Evolutionary conservation across 1,284 basidiomycete genomes (phyloP).

Genomic region (Sporisorium reilianum): DNA sequence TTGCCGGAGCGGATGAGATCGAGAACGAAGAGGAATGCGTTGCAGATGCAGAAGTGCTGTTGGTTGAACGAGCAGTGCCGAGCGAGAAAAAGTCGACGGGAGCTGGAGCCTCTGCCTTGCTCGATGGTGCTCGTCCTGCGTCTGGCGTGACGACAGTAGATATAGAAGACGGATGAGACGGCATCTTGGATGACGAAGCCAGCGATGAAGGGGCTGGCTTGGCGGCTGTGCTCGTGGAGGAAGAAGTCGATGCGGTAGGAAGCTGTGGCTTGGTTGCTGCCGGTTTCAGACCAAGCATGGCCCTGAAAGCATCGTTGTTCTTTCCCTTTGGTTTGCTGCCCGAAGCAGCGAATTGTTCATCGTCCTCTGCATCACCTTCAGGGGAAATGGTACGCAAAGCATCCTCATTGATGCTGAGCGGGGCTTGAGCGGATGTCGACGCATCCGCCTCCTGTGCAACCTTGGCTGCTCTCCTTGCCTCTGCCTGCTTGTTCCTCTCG

Average conservation of each 20-base stretch:
- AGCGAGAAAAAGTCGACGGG: conserved; percentile 51
- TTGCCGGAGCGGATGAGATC: conserved; percentile 56
- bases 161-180: background rate
- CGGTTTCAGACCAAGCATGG: conserved; percentile 67
- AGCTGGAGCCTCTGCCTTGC: conserved; percentile 15
- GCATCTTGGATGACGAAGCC: background rate
- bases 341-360: background rate
- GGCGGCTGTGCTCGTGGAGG: background rate
- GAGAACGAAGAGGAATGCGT: conserved; percentile 7
- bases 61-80: conserved; percentile 1
- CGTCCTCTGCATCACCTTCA: background rate
- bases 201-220: background rate
- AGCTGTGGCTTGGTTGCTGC: conserved; percentile 15
- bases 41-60: conserved; percentile 1
- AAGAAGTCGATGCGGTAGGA: background rate
- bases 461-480: conserved; percentile 40
- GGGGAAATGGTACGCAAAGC: background rate
- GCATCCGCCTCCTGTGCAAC: conserved; percentile 13
- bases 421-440: conserved; percentile 2
- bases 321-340: conserved; percentile 39
- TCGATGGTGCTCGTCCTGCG: background rate
- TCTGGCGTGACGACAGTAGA: background rate
- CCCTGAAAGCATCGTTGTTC: conserved; percentile 65
- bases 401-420: conserved; percentile 11
- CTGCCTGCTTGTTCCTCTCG: conserved; percentile 36